Evolutionary conservation across 208 protist genomes (phyloP).

Genomic region (Acanthamoeba pearcei): DNA sequence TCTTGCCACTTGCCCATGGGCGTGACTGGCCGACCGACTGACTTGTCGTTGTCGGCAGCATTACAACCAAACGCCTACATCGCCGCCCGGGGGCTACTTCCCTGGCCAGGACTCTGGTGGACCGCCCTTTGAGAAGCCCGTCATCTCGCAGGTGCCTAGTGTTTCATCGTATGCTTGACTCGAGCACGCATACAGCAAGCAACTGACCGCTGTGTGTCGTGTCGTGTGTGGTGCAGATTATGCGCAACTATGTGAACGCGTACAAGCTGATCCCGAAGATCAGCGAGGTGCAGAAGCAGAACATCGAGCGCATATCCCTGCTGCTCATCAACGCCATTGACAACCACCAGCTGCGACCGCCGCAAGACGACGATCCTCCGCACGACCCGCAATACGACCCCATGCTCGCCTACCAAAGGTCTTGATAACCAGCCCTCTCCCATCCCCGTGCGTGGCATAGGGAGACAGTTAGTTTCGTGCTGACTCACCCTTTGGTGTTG

Average conservation of each 20-base stretch:
- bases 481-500: too few species aligned
- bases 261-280: conserved; percentile 59
- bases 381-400: not conserved
- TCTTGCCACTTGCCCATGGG: not conserved
- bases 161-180: not conserved
- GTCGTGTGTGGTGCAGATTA: not conserved
- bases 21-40: not conserved
- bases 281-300: conserved; percentile 33
- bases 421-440: not conserved
- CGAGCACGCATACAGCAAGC: not conserved
- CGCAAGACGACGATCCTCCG: not conserved
- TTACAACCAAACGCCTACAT: conserved; percentile 9
- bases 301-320: conserved; percentile 33
- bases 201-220: not conserved
- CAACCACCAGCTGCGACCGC: conserved; percentile 17
- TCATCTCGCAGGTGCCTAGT: not conserved
- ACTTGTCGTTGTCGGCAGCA: not conserved
- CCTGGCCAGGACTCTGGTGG: not conserved
- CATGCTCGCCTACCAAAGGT: conserved; percentile 19
- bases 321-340: conserved; percentile 42
- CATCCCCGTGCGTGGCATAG: not conserved
- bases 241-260: conserved; percentile 54
- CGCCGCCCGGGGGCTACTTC: not conserved
- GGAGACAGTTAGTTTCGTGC: too few species aligned
- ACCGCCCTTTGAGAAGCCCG: conserved; percentile 36